Evolutionary conservation across 371 early-diverging fungal species (phyloP), one percentile per base, ranked within the genome.

Genomic region (Furculomyces boomerangus): DNA sequence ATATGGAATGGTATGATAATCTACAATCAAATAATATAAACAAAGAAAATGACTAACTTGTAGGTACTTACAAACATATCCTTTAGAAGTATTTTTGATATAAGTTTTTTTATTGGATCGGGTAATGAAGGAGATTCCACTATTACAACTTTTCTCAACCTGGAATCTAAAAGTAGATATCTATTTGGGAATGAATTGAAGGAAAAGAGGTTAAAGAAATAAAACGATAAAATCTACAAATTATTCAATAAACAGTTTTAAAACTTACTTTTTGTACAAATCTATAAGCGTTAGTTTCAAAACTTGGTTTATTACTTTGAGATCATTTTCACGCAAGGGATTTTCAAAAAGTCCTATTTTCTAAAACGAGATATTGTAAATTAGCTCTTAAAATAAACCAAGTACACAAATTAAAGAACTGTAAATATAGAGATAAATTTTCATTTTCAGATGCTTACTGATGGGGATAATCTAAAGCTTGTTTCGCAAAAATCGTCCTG

Each of bases 101-200:
- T 71, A 14, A 76, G 67, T 46, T 77, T 71, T 59, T 87, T 87
- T n/a, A 89, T 55, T n/a, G 67, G 71, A 18, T 81, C 57, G 0
- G 90, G 88, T 32, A 83, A 62, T 59, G 87, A 60, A 0, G 84
- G 79, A 0, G 84, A 77, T 62, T 90, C 93, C 40, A 81, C 84
- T 27, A 92, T 56, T 28, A 88, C 79, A n/a, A 90, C 89, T 64
- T 86, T 88, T 37, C 87, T 76, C 43, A 81, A 74, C 61, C 85
- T 85, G 2, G 93, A 78, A 63, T 92, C 93, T 16, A 84, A 79
- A 57, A 92, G 62, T 41, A 92, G 68, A 26, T 81, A 69, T 24
- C 79, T 80, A 68, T 7, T 5, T 14, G 49, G 18, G 5, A 22
- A 10, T 3, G 10, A 49, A 49, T 30, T 49, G 30, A 14, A 28